phyloP scores from a whole-genome alignment of 2,329 filamentous ascomycete species.

The Hypoxylon sp. region DNA sequence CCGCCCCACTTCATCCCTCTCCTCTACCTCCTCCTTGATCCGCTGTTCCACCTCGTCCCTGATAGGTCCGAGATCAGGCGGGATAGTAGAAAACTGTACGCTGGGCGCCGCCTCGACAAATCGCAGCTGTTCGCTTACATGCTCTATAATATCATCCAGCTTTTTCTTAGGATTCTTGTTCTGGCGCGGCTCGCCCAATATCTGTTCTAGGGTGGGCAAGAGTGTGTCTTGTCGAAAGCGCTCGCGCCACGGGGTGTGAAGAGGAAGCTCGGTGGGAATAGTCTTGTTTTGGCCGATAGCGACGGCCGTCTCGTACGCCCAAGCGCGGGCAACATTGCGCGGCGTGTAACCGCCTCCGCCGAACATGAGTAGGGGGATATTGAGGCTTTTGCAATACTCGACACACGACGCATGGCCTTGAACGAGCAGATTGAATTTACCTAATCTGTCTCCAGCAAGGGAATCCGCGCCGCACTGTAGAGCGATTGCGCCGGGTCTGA shows the following conservation, averaged over 20 bases:
- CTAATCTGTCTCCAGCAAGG: constrained; percentile 91
- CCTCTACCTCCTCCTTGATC: constrained; percentile 75
- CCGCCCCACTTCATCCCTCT: constrained; percentile 68
- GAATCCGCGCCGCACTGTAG: constrained; percentile 97
- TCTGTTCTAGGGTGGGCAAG: constrained; percentile 86
- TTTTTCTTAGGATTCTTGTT: constrained; percentile 87
- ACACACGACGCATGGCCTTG: constrained; percentile 94
- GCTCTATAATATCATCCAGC: constrained; percentile 80
- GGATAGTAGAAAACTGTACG: constrained; percentile 86
- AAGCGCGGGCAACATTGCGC: constrained; percentile 94
- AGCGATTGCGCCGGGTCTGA: constrained; percentile 91
- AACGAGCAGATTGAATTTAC: constrained; percentile 97
- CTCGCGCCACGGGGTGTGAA: constrained; percentile 85
- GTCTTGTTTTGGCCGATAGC: constrained; percentile 81
- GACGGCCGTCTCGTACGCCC: constrained; percentile 96
- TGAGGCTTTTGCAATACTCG: constrained; percentile 85
- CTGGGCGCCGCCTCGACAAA: constrained; percentile 90
- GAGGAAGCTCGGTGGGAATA: constrained; percentile 80
- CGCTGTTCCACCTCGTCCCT: constrained; percentile 78
- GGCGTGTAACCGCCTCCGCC: constrained; percentile 97
- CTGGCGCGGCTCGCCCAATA: constrained; percentile 75
- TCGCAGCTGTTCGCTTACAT: constrained; percentile 86
- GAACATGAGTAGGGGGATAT: constrained; percentile 87
- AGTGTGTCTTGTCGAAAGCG: constrained; percentile 91
- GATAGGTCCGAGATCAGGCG: constrained; percentile 79